Base-by-base conservation (phyloP, 306 rosid genomes). In the Acacia crassicarpa region DNA sequence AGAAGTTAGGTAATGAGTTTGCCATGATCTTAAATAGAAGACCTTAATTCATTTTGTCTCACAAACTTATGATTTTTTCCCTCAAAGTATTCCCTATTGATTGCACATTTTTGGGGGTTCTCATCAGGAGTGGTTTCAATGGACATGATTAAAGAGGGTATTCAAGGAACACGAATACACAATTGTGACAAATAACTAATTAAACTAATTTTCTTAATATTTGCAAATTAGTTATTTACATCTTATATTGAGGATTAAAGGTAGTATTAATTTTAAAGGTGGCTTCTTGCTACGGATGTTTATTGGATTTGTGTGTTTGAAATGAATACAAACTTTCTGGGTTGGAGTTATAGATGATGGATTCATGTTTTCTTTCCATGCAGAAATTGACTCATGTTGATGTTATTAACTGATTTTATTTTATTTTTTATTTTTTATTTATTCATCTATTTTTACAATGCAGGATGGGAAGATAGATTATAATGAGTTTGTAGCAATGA, bases 391-490 rank as follows among this genome's bases (percentile, higher is more conserved):
- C n/a, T 54, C 76, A 62, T 44, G 22, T 80, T 56, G 40, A 5
- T 74, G 19, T 38, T 67, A 33, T 20, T 9, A 43, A 22, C 19
- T 17, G 23, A 77, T 23, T 6, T 14, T 48, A 0, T 54, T 53
- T 53, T 19, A 30, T 1, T 0, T 54, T 53, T 53, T 19, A 27
- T 27, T 27, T 27, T 27, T 27, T 0, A 27, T 53, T 2, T 19
- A 53, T 53, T 51, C 2, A 49, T 49, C 2, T 49, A 49, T 19
- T 53, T 49, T 80, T 72, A 30, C 78, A 35, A 14, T 75, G 87
- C 96, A 95, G 99, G 99, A 95, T 66, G 99, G 99, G 45, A 86
- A 88, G 65, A 95, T 95, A 81, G 99, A 95, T 80, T 95, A 95
- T 83, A 95, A 95, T 44, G 99, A 93, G 82, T 95, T 95, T 76